Base-by-base conservation (phyloP, 345 rosid genomes). In the Carallia pectinifolia region DNA sequence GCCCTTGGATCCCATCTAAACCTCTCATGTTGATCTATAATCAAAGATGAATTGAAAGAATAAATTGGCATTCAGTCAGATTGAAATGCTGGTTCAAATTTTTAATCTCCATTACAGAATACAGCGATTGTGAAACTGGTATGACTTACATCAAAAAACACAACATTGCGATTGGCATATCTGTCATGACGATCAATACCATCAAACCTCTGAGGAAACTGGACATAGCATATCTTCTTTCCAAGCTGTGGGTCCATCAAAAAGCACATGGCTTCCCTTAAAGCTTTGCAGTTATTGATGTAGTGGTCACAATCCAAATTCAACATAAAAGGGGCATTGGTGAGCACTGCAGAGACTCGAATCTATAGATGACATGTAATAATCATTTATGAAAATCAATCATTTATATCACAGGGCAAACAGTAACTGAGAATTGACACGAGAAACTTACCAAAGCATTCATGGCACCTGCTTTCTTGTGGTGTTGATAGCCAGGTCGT, bases 381-480 rank as follows among this genome's bases (percentile, higher is more conserved):
- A 40, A 29, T 18, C 23, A 40, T 59, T 30, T 2, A 38, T 71
- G 16, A 73, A 37, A 37, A 66, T 34, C 5, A 27, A 15, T 53
- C 44, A 44, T 58, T 36, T 62, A 29, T 9, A 63, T 68, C 63
- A 29, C 19, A 52, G 15, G 0, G 19, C 60, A 52, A 18, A 15
- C 17, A 59, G 47, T 19, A 27, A 63, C 52, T 23, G 17, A 59
- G 50, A 62, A 34, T 9, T n/a, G 6, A 30, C 13, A 1, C 7
- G 58, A 74, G 75, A 31, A 19, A 65, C 84, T 78, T 69, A 93
- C 98, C 82, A 90, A 79, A 80, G 97, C 95, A 80, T 94, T 94
- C 98, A 88, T 88, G 73, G 98, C 97, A 77, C 98, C 98, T 7
- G 97, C 98, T 84, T 94, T 94, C 93, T 94, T 94, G 88, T 94